These are phyloP conservation scores for Puccinia coronata DNA, from an alignment of 1,284 basidiomycete genomes.

Conservation along the genomic window DNA sequence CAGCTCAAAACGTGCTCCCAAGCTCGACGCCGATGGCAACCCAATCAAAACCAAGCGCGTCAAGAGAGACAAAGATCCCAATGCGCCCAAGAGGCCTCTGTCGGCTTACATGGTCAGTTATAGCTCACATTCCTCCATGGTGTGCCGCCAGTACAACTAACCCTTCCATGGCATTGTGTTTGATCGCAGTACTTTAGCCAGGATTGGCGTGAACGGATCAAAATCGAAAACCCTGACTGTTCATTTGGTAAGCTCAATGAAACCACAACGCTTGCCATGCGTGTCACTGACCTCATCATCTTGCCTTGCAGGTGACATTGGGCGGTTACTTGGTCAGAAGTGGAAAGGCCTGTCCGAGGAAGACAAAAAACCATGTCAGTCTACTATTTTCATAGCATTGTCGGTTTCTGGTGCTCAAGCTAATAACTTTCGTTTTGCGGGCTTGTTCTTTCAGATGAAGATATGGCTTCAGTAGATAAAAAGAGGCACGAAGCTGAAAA, in stretches of 20 bases:
- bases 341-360: conserved; percentile 83
- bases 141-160: too few relatives aligned
- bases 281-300: neutral
- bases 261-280: neutral
- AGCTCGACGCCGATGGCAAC: conserved; percentile 28
- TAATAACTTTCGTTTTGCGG: neutral
- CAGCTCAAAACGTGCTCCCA: conserved; percentile 29
- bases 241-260: conserved; percentile 23
- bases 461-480: conserved; percentile 45
- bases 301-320: conserved; percentile 67
- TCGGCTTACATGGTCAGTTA: conserved; percentile 45
- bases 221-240: conserved; percentile 28
- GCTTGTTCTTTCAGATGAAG: conserved; percentile 33
- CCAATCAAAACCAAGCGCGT: conserved; percentile 21
- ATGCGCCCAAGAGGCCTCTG: conserved; percentile 41
- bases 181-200: conserved; percentile 30
- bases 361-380: conserved; percentile 64
- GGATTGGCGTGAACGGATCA: conserved; percentile 48
- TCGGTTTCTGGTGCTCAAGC: neutral
- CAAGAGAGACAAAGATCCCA: conserved; percentile 39
- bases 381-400: neutral
- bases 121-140: neutral
- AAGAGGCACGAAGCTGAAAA: conserved; percentile 46
- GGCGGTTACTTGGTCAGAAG: conserved; percentile 81
- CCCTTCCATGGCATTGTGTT: neutral